A percentile compares a stretch with the other conserved stretches of the same genome.
These are phyloP conservation scores for Teunomyces barrocoloradensis DNA, from an alignment of 805 yeast genomes.

Conservation along the genomic window DNA sequence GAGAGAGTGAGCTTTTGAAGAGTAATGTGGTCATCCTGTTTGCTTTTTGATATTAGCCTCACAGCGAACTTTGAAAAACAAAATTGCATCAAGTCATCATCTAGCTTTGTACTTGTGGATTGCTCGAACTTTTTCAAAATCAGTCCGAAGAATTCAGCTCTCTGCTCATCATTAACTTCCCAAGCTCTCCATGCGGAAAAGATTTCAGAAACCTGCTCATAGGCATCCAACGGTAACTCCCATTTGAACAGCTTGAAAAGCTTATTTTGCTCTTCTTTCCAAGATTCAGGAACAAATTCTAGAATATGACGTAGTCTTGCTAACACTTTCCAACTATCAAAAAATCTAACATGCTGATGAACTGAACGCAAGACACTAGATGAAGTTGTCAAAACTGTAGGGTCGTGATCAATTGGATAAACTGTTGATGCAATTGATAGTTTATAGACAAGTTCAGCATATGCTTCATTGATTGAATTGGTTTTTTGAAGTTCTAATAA, in stretches of 20 bases:
- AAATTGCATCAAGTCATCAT: constrained; percentile 2
- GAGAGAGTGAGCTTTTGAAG: constrained; percentile 10
- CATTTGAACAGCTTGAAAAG: constrained; percentile 31
- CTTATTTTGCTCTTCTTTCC: constrained; percentile 39
- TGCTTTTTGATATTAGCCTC: constrained; percentile 1
- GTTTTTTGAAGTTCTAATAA: constrained; percentile 14
- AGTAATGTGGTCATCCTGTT: constrained; percentile 15
- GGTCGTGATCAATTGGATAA: constrained; percentile 68
- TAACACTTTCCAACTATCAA: constrained; percentile 85
- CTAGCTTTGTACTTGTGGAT: background rate
- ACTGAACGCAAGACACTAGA: constrained; percentile 74
- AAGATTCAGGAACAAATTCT: constrained; percentile 52
- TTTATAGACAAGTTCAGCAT: constrained; percentile 41
- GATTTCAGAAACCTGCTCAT: constrained; percentile 50
- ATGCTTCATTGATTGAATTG: constrained; percentile 7
- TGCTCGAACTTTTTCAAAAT: constrained; percentile 33
- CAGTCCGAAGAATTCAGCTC: constrained; percentile 51
- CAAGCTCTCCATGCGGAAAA: constrained; percentile 86
- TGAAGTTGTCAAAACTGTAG: constrained; percentile 86
- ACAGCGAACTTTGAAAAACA: constrained; percentile 6
- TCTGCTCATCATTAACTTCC: constrained; percentile 72
- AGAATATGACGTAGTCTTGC: constrained; percentile 76
- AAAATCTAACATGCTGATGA: constrained; percentile 69
- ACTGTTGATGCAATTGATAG: constrained; percentile 38
- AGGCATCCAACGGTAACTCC: constrained; percentile 52